Percentiles rank a stretch among this genome's conserved stretches.
Evolutionary conservation across 805 yeast species (phyloP).

Genomic region (Maudiozyma pseudohumilis): DNA sequence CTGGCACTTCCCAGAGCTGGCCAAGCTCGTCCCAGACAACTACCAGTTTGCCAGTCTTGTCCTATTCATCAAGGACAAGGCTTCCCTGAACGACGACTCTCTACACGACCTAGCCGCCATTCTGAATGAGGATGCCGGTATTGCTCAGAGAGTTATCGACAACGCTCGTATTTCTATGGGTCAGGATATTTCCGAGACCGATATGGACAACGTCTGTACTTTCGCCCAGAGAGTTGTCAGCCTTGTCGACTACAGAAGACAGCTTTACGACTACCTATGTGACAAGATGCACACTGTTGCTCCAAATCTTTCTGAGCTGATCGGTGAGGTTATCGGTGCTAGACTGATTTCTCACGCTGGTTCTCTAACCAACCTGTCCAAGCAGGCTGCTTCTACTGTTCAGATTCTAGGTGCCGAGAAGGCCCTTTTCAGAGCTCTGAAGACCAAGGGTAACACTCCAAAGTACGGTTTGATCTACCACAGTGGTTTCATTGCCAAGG

Average conservation of each 20-base stretch:
- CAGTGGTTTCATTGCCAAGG: slow-evolving; percentile 88
- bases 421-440: slow-evolving; percentile 91
- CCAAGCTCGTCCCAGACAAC: slow-evolving; percentile 84
- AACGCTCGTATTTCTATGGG: slow-evolving; percentile 98
- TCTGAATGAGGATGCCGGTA: slow-evolving; percentile 82
- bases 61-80: slow-evolving; percentile 76
- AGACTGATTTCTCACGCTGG: slow-evolving; percentile 98
- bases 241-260: slow-evolving; percentile 80
- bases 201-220: slow-evolving; percentile 80
- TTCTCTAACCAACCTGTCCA: slow-evolving; percentile 88
- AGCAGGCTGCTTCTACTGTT: slow-evolving; percentile 98
- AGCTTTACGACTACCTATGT: slow-evolving; percentile 73
- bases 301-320: slow-evolving; percentile 90
- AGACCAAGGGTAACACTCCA: slow-evolving; percentile 95
- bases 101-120: slow-evolving; percentile 83
- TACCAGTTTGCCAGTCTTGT: slow-evolving; percentile 77
- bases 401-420: slow-evolving; percentile 97
- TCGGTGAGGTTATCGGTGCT: slow-evolving; percentile 99
- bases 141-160: slow-evolving; percentile 85
- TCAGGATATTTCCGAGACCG: slow-evolving; percentile 91
- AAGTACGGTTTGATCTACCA: slow-evolving; percentile 93
- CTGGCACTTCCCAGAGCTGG: slow-evolving; percentile 97
- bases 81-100: slow-evolving; percentile 66
- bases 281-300: slow-evolving; percentile 98
- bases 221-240: slow-evolving; percentile 93